phyloP scores from a whole-genome alignment of 371 early-diverging fungal genomes.

The Mortierella sp. region DNA sequence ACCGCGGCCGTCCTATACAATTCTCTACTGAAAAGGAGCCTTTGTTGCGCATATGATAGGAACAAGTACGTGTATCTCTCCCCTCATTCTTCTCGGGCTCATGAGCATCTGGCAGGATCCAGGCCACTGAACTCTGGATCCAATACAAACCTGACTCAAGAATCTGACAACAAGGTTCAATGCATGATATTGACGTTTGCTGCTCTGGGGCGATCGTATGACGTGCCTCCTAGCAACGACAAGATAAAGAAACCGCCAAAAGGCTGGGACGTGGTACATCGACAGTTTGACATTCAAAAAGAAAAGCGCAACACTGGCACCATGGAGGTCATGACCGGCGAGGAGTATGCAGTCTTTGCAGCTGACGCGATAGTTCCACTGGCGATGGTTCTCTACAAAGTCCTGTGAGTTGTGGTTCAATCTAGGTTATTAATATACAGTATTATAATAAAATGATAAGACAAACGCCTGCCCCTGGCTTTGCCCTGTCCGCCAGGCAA shows the following conservation, averaged over 20 bases:
- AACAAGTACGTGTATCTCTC: slow-evolving; percentile 37
- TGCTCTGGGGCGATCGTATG: slow-evolving; percentile 40
- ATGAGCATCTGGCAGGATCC: slow-evolving; percentile 17
- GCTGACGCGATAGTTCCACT: slow-evolving; percentile 50
- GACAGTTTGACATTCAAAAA: slow-evolving; percentile 17
- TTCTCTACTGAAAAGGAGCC: not conserved
- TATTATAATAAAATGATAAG: too few species aligned
- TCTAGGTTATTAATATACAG: not conserved
- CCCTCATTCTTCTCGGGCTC: slow-evolving; percentile 39
- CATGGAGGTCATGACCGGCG: slow-evolving; percentile 16
- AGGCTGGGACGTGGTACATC: slow-evolving; percentile 39
- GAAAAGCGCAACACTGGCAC: not conserved
- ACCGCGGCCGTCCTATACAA: not conserved
- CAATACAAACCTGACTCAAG: slow-evolving; percentile 6
- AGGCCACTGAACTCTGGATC: slow-evolving; percentile 12
- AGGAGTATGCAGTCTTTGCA: slow-evolving; percentile 52
- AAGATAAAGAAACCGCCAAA: slow-evolving; percentile 50
- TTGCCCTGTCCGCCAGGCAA: too few species aligned
- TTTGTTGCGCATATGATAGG: slow-evolving; percentile 6
- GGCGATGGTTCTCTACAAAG: slow-evolving; percentile 51
- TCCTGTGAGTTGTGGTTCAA: too few species aligned
- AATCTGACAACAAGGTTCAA: slow-evolving; percentile 32
- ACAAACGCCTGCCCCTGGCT: too few species aligned
- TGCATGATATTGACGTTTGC: slow-evolving; percentile 48
- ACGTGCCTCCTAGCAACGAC: slow-evolving; percentile 30